Evolutionary conservation across 768 basidiomycete genomes (phyloP).

Genomic region (Suillus clintonianus): DNA sequence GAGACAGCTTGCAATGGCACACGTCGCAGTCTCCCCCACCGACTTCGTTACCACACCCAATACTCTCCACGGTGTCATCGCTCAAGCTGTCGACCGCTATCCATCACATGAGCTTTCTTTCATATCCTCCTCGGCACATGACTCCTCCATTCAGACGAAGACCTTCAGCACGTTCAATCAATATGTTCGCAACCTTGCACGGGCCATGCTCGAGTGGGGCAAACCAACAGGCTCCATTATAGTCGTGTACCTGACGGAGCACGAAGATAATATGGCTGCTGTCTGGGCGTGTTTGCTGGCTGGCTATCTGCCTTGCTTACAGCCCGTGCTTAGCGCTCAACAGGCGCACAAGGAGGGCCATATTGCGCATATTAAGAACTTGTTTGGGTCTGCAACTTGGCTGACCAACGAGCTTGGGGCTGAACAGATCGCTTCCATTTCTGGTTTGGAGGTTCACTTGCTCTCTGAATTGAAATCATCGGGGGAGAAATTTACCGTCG

Average conservation of each 20-base stretch:
- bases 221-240: constrained; percentile 26
- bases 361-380: constrained; percentile 27
- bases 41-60: constrained; percentile 3
- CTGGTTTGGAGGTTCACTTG: constrained; percentile 25
- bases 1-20: constrained; percentile 9
- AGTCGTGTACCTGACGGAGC: constrained; percentile 31
- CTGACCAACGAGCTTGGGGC: constrained; percentile 28
- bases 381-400: constrained; percentile 31
- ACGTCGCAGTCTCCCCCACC: constrained; percentile 13
- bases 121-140: constrained; percentile 27
- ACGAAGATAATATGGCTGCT: constrained; percentile 34
- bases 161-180: constrained; percentile 21
- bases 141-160: constrained; percentile 28
- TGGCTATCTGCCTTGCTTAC: constrained; percentile 31
- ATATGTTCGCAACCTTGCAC: constrained; percentile 18
- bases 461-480: constrained; percentile 21
- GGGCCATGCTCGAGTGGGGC: constrained; percentile 19
- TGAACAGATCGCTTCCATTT: constrained; percentile 23
- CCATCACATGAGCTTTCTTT: constrained; percentile 27
- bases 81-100: constrained; percentile 20
- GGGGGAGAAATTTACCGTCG: background rate
- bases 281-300: constrained; percentile 33
- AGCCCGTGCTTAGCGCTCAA: constrained; percentile 33
- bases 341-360: constrained; percentile 30
- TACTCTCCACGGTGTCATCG: constrained; percentile 24